A percentile compares a stretch with the other conserved stretches of the same genome.
Conservation (phyloP, 176 grass and related monocot species). For the Triticum turgidum region DNA sequence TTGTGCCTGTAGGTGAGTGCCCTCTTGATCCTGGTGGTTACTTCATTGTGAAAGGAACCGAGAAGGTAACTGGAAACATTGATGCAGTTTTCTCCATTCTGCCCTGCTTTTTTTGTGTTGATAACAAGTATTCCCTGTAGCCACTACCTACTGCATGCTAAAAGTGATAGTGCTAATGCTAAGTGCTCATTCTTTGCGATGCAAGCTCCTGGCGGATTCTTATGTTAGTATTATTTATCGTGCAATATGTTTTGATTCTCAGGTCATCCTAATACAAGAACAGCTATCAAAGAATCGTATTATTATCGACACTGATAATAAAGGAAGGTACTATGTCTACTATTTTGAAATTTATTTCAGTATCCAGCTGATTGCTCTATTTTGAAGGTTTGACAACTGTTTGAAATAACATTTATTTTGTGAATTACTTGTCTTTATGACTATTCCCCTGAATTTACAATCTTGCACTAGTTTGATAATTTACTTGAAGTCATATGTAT, state of each 20-base stretch:
- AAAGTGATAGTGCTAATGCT: neutral
- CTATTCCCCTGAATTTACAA: neutral
- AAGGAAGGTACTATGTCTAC: constrained; percentile 54
- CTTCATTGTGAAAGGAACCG: constrained; percentile 91
- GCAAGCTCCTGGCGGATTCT: neutral
- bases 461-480: neutral
- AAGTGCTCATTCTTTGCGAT: constrained; percentile 1
- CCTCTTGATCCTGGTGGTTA: constrained; percentile 98
- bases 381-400: neutral
- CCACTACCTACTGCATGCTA: neutral
- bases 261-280: constrained; percentile 99
- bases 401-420: neutral
- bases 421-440: neutral
- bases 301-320: constrained; percentile 80
- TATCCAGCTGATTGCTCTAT: constrained; percentile 15
- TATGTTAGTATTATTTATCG: constrained; percentile 11
- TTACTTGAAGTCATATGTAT: neutral
- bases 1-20: constrained; percentile 67
- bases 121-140: neutral
- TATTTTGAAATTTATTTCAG: constrained; percentile 17
- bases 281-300: constrained; percentile 98
- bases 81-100: neutral
- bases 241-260: constrained; percentile 25
- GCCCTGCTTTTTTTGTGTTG: neutral
- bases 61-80: constrained; percentile 63